Percentiles rank a stretch among this genome's conserved stretches.
phyloP scores from a whole-genome alignment of 2,329 filamentous ascomycete genomes.

The Thermothelomyces thermophilus region DNA sequence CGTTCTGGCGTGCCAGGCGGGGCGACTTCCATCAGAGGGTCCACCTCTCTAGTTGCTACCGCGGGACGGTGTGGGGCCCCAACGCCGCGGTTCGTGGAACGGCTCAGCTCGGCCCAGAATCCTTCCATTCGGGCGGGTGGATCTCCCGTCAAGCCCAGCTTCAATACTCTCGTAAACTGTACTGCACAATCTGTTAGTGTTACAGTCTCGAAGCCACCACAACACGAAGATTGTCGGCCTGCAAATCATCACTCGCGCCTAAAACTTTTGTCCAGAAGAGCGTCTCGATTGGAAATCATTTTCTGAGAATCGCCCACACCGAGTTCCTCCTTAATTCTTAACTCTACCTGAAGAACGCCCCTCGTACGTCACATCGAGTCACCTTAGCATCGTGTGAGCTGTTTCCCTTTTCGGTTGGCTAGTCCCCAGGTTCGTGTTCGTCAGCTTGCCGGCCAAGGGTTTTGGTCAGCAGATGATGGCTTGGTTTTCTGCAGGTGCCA shows the following conservation, averaged over 20 bases:
- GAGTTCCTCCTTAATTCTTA: background rate
- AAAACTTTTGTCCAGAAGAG: too few species aligned
- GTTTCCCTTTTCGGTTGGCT: conserved; percentile 7
- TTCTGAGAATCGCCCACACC: background rate
- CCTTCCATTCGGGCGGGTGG: too few species aligned
- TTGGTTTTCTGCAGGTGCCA: background rate
- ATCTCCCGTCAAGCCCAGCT: too few species aligned
- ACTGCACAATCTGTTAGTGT: too few species aligned
- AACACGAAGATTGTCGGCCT: too few species aligned
- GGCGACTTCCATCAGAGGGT: conserved; percentile 11
- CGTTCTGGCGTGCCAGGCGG: conserved; percentile 7
- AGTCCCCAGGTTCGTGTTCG: background rate
- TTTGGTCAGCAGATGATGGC: background rate
- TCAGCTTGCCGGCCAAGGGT: background rate
- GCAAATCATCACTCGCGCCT: too few species aligned
- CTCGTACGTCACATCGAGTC: too few species aligned
- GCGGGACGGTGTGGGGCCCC: background rate
- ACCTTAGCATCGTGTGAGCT: conserved; percentile 11
- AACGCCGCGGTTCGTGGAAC: background rate
- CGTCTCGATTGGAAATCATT: background rate
- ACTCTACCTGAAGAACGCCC: too few species aligned
- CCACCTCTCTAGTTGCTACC: conserved; percentile 1
- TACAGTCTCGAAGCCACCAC: too few species aligned
- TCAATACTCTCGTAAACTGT: too few species aligned
- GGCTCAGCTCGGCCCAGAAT: background rate